A percentile compares a stretch with the other conserved stretches of the same genome.
These are phyloP conservation scores for Phytophthora pseudosyringae DNA, from an alignment of 352 stramenopile species.

Conservation along the genomic window DNA sequence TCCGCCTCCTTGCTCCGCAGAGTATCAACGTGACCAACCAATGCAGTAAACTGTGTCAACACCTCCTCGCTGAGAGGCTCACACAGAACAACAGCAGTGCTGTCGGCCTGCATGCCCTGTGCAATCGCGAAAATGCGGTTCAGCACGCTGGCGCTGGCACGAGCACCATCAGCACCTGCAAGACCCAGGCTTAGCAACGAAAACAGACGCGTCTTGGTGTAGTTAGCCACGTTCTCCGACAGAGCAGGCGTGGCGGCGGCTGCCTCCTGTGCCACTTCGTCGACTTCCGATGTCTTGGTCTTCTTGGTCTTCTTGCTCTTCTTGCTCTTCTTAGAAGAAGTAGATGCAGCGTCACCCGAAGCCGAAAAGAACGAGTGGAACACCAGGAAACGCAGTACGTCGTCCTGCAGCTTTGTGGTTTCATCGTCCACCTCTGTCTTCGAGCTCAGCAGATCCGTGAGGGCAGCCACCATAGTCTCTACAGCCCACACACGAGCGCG, in stretches of 20 bases:
- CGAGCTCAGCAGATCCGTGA: constrained; percentile 47
- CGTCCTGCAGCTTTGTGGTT: constrained; percentile 39
- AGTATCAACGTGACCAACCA: constrained; percentile 40
- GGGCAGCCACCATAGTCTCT: constrained; percentile 60
- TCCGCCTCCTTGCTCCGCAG: constrained; percentile 45
- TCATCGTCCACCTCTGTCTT: constrained; percentile 24
- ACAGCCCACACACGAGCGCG: constrained; percentile 79
- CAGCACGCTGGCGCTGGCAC: constrained; percentile 47
- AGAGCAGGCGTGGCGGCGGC: constrained; percentile 47
- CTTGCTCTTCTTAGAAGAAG: constrained; percentile 57
- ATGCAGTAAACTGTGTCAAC: constrained; percentile 16
- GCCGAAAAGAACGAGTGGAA: constrained; percentile 74
- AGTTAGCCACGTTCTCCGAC: constrained; percentile 49
- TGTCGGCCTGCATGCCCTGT: constrained; percentile 44
- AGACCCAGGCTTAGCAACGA: constrained; percentile 67
- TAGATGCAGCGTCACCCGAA: constrained; percentile 30
- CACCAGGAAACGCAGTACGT: constrained; percentile 68
- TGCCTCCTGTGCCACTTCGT: constrained; percentile 33
- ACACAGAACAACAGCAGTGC: constrained; percentile 36
- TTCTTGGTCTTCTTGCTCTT: constrained; percentile 49
- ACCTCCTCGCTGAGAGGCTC: constrained; percentile 49
- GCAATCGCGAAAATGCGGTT: constrained; percentile 53
- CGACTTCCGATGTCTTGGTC: constrained; percentile 24
- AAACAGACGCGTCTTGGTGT: constrained; percentile 71
- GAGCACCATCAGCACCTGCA: constrained; percentile 39